phyloP scores from a whole-genome alignment of 495 filamentous ascomycete genomes.

The Daldinia vernicosa region DNA sequence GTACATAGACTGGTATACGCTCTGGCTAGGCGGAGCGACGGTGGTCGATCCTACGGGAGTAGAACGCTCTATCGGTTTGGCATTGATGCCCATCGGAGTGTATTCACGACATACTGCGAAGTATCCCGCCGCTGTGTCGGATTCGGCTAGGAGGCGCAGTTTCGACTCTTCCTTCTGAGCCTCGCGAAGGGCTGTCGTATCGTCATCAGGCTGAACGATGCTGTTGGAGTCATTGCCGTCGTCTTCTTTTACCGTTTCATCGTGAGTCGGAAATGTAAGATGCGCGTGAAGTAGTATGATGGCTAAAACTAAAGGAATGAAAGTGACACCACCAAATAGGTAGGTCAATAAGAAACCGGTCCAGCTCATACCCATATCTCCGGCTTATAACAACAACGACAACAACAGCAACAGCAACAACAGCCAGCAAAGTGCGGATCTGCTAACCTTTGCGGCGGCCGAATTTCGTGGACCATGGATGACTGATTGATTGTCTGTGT shows the following conservation, averaged over 20 bases:
- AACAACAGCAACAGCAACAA: constrained; percentile 31
- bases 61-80: constrained; percentile 86
- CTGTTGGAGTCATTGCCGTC: constrained; percentile 45
- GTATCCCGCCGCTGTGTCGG: constrained; percentile 90
- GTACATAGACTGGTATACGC: constrained; percentile 98
- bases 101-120: constrained; percentile 96
- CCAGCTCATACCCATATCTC: constrained; percentile 70
- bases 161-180: constrained; percentile 56
- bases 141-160: constrained; percentile 60
- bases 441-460: constrained; percentile 40
- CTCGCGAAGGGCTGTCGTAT: constrained; percentile 55
- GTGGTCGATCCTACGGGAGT: constrained; percentile 78
- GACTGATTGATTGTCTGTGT: background rate
- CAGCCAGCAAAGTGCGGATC: constrained; percentile 37
- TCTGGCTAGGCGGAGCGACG: constrained; percentile 78
- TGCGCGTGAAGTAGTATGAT: constrained; percentile 73
- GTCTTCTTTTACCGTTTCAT: constrained; percentile 43
- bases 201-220: constrained; percentile 60
- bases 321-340: constrained; percentile 88
- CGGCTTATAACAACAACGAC: constrained; percentile 31
- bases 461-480: constrained; percentile 44
- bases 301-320: constrained; percentile 78
- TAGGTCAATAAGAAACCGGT: constrained; percentile 77
- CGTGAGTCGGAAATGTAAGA: constrained; percentile 67
- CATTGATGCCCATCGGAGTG: constrained; percentile 87